Evolutionary conservation across 768 basidiomycete species (phyloP), one percentile per base, ranked within the genome.

Genomic region (Auriscalpium vulgare): DNA sequence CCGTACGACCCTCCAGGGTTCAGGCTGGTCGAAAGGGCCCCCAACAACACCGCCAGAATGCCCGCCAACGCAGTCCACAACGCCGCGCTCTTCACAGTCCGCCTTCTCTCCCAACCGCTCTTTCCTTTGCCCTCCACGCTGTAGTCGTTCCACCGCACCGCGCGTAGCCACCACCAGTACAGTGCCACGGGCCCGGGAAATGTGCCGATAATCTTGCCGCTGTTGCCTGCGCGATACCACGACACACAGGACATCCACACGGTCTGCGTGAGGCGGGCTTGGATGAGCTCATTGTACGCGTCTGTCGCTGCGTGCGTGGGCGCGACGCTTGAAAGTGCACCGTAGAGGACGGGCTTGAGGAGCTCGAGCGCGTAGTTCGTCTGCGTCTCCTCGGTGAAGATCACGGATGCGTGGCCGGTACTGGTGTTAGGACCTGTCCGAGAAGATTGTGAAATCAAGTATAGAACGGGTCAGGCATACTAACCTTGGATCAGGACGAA

Each of bases 351-450:
- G 35, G 81, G 82, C 66, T 74, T 72, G 64, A 82, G 73, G 56
- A 84, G 65, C 59, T 81, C 70, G 56, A 81, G 52, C 45, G 75
- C 72, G 57, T 77, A 71, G 50, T 73, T 66, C 63, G 82, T 78
- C 83, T 83, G 81, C 8, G 74, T 70, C 65, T 84, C 83, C 59
- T 79, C 74, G 51, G 71, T 74, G 63, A 79, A 83, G 50, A 84
- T 72, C 37, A 80, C 72, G 21, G 83, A 83, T 9, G 77, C 78
- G 61, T 84, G 83, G 11, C 82, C 83, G 8, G 78, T 72, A 34
- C 75, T 76, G 37, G 75, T 75, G 63, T 85, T 85, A 2, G 83
- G 82, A 35, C 60, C 60, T 61, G 47, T 1, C 21, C 29, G 8
- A 19, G 40, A 43, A n/a, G n/a, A 35, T 23, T 21, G n/a, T 38